phyloP scores from a whole-genome alignment of 306 rosid genomes.

The Cucumis melo region DNA sequence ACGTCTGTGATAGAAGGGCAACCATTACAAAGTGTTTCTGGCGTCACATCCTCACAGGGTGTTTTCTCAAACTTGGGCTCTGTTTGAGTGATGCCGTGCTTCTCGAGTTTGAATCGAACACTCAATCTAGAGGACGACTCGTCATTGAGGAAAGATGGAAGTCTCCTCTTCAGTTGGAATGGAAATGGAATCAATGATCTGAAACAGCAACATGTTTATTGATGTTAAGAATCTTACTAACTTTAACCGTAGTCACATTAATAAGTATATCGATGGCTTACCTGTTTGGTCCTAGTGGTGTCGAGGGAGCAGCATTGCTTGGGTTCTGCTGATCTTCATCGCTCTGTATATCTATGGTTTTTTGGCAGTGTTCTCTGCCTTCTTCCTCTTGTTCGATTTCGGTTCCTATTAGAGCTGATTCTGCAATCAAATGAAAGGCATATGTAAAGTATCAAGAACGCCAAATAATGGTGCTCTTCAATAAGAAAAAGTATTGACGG shows the following conservation, averaged over 20 bases:
- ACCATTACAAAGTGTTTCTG: constrained; percentile 30
- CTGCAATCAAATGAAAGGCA: constrained; percentile 20
- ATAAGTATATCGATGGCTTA: constrained; percentile 4
- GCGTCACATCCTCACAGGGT: constrained; percentile 42
- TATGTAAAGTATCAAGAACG: neutral
- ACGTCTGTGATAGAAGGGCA: constrained; percentile 41
- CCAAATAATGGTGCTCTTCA: neutral
- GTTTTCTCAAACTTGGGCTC: constrained; percentile 36
- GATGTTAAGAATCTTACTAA: neutral
- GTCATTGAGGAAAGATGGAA: constrained; percentile 39
- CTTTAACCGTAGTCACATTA: neutral
- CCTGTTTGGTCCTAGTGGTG: constrained; percentile 57
- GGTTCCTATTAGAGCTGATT: constrained; percentile 25
- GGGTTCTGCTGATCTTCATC: constrained; percentile 31
- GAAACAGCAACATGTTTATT: neutral
- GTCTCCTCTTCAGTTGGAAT: constrained; percentile 50
- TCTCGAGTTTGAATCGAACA: constrained; percentile 38
- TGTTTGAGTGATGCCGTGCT: constrained; percentile 28
- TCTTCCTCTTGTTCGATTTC: constrained; percentile 62
- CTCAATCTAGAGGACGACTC: constrained; percentile 37
- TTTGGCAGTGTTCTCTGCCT: constrained; percentile 43
- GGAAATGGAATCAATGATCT: constrained; percentile 30
- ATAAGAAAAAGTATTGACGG: neutral
- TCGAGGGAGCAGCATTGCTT: constrained; percentile 23
- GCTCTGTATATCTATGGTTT: constrained; percentile 25